Conservation (phyloP, 345 rosid genomes). For the Salix udensis region DNA sequence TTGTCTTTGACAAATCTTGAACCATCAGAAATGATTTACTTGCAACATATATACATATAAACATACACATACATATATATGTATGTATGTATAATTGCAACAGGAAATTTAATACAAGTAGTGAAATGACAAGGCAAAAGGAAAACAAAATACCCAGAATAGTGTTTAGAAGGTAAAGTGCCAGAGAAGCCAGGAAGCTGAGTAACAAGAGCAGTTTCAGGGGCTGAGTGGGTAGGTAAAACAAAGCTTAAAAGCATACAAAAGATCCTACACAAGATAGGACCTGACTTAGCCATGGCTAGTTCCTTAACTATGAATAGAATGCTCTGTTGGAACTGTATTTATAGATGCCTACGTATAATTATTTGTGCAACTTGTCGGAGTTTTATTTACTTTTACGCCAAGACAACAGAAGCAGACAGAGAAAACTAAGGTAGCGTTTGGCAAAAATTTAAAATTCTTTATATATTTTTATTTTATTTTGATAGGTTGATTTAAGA, state of each 20-base stretch:
- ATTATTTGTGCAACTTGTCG: neutral
- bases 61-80: too few relatives aligned
- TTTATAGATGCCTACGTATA: too few relatives aligned
- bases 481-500: too few relatives aligned
- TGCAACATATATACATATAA: neutral
- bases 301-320: neutral
- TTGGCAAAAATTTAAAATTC: too few relatives aligned
- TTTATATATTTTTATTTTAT: too few relatives aligned
- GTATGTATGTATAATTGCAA: too few relatives aligned
- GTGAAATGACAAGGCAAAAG: neutral
- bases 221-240: constrained; percentile 40
- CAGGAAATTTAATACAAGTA: too few relatives aligned
- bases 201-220: constrained; percentile 49
- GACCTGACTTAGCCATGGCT: constrained; percentile 29
- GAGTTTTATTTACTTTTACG: constrained; percentile 14
- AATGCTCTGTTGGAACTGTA: neutral
- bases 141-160: constrained; percentile 56
- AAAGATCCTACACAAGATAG: constrained; percentile 15
- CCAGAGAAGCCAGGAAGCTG: constrained; percentile 65
- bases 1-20: neutral
- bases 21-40: neutral
- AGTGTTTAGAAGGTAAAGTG: constrained; percentile 70
- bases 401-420: neutral
- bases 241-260: constrained; percentile 22
- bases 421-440: too few relatives aligned